phyloP scores from a whole-genome alignment of 2,329 filamentous ascomycete genomes.

The Penicillium sp. region DNA sequence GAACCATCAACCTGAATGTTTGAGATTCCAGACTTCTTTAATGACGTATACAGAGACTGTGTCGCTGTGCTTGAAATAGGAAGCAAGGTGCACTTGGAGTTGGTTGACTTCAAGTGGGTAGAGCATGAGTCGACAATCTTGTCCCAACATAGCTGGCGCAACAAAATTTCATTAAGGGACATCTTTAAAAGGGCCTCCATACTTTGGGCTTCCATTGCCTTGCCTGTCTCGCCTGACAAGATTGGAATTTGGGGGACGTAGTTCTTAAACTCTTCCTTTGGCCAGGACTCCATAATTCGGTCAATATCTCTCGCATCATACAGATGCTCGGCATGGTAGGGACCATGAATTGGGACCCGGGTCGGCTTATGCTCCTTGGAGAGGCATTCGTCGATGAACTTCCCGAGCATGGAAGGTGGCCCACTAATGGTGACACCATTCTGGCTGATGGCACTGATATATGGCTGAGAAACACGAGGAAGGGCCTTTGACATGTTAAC shows the following conservation, averaged over 20 bases:
- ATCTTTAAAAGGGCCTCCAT: slow-evolving; percentile 32
- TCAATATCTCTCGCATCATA: slow-evolving; percentile 52
- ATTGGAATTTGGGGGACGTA: slow-evolving; percentile 35
- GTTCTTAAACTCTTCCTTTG: slow-evolving; percentile 26
- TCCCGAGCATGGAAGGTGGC: slow-evolving; percentile 53
- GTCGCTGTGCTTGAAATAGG: slow-evolving; percentile 34
- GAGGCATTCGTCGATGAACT: slow-evolving; percentile 51
- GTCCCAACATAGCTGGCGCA: slow-evolving; percentile 42
- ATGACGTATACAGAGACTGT: slow-evolving; percentile 30
- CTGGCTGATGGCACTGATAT: slow-evolving; percentile 58
- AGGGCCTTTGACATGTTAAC: slow-evolving; percentile 37
- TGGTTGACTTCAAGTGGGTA: slow-evolving; percentile 19
- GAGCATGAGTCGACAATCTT: slow-evolving; percentile 37
- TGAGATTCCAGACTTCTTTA: slow-evolving; percentile 30
- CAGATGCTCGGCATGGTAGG: slow-evolving; percentile 59
- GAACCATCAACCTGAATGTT: slow-evolving; percentile 27
- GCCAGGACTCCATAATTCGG: slow-evolving; percentile 46
- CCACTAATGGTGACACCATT: slow-evolving; percentile 61
- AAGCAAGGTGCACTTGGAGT: slow-evolving; percentile 24
- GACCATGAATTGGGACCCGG: slow-evolving; percentile 56
- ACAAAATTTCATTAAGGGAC: slow-evolving; percentile 39
- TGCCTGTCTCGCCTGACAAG: slow-evolving; percentile 39
- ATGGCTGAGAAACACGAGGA: slow-evolving; percentile 52
- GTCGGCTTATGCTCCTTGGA: slow-evolving; percentile 52
- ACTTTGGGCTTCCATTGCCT: slow-evolving; percentile 28